phyloP scores from a whole-genome alignment of 768 basidiomycete species.

The Lentinula lateritia region DNA sequence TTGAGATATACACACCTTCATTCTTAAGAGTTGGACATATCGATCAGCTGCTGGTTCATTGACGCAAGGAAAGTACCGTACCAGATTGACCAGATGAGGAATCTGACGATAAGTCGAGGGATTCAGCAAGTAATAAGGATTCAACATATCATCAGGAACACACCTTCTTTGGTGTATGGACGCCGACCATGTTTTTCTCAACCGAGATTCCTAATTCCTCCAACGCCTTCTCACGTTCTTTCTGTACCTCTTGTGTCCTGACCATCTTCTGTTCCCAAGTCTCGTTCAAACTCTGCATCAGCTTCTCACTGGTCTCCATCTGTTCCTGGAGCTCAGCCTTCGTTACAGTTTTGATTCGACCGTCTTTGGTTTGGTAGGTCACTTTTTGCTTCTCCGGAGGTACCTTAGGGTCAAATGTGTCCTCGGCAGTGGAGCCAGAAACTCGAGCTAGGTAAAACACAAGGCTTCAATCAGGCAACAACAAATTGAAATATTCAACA shows the following conservation, averaged over 20 bases:
- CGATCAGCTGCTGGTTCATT: background rate
- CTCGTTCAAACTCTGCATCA: conserved; percentile 90
- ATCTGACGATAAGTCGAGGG: conserved; percentile 44
- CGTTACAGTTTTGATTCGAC: conserved; percentile 90
- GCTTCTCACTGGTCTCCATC: conserved; percentile 90
- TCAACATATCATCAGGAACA: background rate
- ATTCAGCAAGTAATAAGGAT: background rate
- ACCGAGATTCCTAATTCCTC: conserved; percentile 98
- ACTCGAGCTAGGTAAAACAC: conserved; percentile 57
- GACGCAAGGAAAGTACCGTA: conserved; percentile 33
- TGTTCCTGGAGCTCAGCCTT: conserved; percentile 98
- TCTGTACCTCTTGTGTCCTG: conserved; percentile 91
- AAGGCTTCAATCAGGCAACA: background rate
- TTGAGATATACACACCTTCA: conserved; percentile 46
- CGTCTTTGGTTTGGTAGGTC: conserved; percentile 89
- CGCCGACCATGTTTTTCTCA: conserved; percentile 93
- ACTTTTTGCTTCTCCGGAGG: conserved; percentile 95
- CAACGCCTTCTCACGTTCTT: conserved; percentile 93
- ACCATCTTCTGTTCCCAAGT: conserved; percentile 95
- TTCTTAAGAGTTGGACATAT: conserved; percentile 35
- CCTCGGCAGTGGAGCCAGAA: conserved; percentile 58
- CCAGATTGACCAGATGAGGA: conserved; percentile 91
- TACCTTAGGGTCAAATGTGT: conserved; percentile 79
- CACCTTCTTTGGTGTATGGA: conserved; percentile 96
- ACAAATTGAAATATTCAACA: conserved; percentile 8